Base-by-base conservation (phyloP, 1,284 basidiomycete genomes). In the Rugosomyces carneus region DNA sequence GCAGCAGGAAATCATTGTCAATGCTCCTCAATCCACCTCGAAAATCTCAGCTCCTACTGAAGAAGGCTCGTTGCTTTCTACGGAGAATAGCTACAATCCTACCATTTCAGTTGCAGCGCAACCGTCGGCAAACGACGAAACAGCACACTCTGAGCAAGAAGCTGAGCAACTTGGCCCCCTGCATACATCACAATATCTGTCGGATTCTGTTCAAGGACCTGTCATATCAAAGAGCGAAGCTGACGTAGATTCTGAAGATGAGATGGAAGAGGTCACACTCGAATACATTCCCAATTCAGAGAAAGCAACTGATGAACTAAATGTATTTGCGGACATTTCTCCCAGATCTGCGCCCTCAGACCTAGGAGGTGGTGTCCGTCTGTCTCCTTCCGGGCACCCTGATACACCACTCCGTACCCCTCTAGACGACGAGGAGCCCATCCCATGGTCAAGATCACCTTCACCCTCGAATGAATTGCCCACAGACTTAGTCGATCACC, bases 391-490 rank as follows among this genome's bases (percentile, higher is more conserved):
- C n/a, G n/a, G n/a, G n/a, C n/a, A n/a, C n/a, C n/a, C n/a, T n/a
- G n/a, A n/a, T n/a, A n/a, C n/a, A n/a, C n/a, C n/a, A n/a, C n/a
- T n/a, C n/a, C n/a, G n/a, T n/a, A n/a, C n/a, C n/a, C n/a, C n/a
- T n/a, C n/a, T n/a, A 40, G 44, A 55, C 37, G 52, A 60, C 11
- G 62, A 59, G 31, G 57, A 60, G 9, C 44, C 66, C 10, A 63
- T 64, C 44, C 63, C 66, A 7, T 80, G 78, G 74, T 81, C 80
- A 7, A 72, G 75, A 13, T 73, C 77, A 2, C 70, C 75, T 8
- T 73, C 73, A 18, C 76, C 75, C 1, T 56, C 60, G 24, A 55
- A 52, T 10, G 55, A 53, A 40, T 27, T 52, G 18, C 40, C 38
- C n/a, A 21, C 37, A 4, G 13, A 44, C 29, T 20, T 24, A 11